phyloP scores from a whole-genome alignment of 1,284 basidiomycete species.

The Schizophyllum commune region DNA sequence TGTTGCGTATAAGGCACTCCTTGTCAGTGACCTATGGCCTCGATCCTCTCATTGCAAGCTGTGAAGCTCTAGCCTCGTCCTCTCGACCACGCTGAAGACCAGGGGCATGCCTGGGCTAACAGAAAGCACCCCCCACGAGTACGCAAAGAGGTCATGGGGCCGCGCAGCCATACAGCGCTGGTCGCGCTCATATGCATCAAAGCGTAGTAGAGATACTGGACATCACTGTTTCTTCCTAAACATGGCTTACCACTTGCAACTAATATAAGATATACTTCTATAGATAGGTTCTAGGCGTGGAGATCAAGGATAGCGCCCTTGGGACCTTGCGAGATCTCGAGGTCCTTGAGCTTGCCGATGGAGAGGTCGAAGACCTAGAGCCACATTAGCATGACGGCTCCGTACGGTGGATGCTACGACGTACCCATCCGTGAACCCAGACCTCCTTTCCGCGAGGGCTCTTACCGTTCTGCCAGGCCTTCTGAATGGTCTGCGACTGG shows the following conservation, averaged over 20 bases:
- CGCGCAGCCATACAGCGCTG: too few relatives aligned
- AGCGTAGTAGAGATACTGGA: neutral
- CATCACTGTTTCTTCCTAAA: neutral
- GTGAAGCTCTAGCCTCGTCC: too few relatives aligned
- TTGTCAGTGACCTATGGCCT: too few relatives aligned
- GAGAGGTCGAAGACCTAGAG: conserved; percentile 60
- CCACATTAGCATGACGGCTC: neutral
- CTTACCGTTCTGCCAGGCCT: conserved; percentile 57
- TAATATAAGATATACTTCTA: neutral
- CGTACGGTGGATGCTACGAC: neutral
- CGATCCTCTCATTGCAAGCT: too few relatives aligned
- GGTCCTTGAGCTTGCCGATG: conserved; percentile 63
- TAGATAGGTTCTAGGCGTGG: neutral
- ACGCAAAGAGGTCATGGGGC: too few relatives aligned
- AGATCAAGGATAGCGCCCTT: neutral
- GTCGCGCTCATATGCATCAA: neutral
- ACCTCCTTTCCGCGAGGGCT: conserved; percentile 49
- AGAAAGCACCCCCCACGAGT: too few relatives aligned
- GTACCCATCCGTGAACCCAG: conserved; percentile 70
- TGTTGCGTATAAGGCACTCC: too few relatives aligned
- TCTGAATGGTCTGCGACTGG: conserved; percentile 50
- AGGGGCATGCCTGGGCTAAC: too few relatives aligned
- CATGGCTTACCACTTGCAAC: neutral
- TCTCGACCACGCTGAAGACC: too few relatives aligned
- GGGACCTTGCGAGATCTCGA: conserved; percentile 47